These are phyloP conservation scores for Keithomyces neogunnii DNA, from an alignment of 2,329 filamentous ascomycete species.

Conservation along the genomic window DNA sequence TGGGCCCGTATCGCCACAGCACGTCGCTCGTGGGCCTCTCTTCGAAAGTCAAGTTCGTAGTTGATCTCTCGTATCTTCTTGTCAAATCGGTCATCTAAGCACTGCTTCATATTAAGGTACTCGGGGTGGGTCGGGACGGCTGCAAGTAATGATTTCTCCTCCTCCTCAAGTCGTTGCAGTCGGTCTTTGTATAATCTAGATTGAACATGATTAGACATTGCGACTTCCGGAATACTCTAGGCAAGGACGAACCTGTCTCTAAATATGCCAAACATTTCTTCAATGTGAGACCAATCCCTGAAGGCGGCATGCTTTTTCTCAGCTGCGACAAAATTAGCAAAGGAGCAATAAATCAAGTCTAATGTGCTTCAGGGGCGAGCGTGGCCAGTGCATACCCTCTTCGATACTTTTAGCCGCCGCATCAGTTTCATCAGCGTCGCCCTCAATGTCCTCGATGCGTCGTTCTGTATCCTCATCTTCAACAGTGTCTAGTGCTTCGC, in stretches of 20 bases:
- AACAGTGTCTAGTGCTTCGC: constrained; percentile 25
- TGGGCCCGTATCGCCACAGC: constrained; percentile 78
- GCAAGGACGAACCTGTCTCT: constrained; percentile 56
- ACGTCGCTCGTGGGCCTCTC: constrained; percentile 63
- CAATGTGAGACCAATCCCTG: constrained; percentile 70
- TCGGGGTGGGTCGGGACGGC: constrained; percentile 75
- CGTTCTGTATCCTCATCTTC: constrained; percentile 32
- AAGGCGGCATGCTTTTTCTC: constrained; percentile 72
- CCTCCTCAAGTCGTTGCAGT: constrained; percentile 68
- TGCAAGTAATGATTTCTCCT: constrained; percentile 53
- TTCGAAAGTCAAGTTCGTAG: constrained; percentile 63
- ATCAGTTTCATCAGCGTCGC: constrained; percentile 40
- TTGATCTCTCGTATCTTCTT: constrained; percentile 72
- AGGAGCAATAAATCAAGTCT: background rate
- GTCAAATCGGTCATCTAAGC: constrained; percentile 72
- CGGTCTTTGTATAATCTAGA: constrained; percentile 79
- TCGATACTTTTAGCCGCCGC: constrained; percentile 53
- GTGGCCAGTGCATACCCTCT: constrained; percentile 43
- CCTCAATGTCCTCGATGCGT: constrained; percentile 46
- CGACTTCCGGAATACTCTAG: background rate
- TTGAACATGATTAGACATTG: background rate
- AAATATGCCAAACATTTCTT: constrained; percentile 81
- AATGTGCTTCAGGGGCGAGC: background rate
- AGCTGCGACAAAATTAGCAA: constrained; percentile 39
- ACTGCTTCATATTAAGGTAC: constrained; percentile 82